Percentiles rank a stretch among this genome's conserved stretches.
Evolutionary conservation across 495 filamentous ascomycete species (phyloP).

Genomic region (Mycothermus thermophilus): DNA sequence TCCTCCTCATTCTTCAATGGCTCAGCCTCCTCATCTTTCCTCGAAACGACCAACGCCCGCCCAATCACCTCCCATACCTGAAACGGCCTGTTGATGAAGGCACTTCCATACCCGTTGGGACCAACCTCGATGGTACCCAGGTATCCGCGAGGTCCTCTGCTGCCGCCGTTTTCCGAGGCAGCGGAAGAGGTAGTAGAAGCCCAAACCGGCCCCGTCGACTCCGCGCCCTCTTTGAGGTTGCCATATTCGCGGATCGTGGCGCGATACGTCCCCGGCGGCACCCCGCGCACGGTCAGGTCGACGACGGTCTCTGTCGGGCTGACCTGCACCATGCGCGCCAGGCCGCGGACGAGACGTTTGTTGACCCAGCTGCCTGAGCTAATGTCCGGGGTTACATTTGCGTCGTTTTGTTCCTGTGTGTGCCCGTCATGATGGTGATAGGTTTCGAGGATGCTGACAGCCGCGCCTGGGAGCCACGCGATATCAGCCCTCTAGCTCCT

Average conservation of each 20-base stretch:
- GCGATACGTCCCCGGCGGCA: slow-evolving; percentile 67
- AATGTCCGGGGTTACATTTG: slow-evolving; percentile 14
- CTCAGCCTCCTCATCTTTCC: slow-evolving; percentile 34
- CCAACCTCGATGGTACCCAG: slow-evolving; percentile 66
- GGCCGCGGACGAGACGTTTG: slow-evolving; percentile 46
- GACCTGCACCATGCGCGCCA: slow-evolving; percentile 73
- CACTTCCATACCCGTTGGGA: slow-evolving; percentile 50
- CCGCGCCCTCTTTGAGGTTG: slow-evolving; percentile 71
- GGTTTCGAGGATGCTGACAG: slow-evolving; percentile 93
- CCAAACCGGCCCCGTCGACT: slow-evolving; percentile 77
- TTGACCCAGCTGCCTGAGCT: slow-evolving; percentile 18
- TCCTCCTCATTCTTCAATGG: slow-evolving; percentile 59
- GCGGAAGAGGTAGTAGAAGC: slow-evolving; percentile 9
- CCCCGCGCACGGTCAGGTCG: slow-evolving; percentile 75
- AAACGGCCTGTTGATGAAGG: slow-evolving; percentile 66
- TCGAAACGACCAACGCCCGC: slow-evolving; percentile 70
- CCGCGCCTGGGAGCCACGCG: slow-evolving; percentile 64
- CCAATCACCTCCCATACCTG: slow-evolving; percentile 95
- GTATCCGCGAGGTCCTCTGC: slow-evolving; percentile 40
- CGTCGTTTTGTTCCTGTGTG: slow-evolving; percentile 13
- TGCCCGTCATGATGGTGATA: slow-evolving; percentile 49
- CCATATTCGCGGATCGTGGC: slow-evolving; percentile 77
- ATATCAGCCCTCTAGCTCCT: too few relatives aligned
- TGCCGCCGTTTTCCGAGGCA: slow-evolving; percentile 4
- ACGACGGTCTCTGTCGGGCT: slow-evolving; percentile 61